These are phyloP conservation scores for Huiozyma naganishii DNA, from an alignment of 805 yeast genomes.

Conservation along the genomic window DNA sequence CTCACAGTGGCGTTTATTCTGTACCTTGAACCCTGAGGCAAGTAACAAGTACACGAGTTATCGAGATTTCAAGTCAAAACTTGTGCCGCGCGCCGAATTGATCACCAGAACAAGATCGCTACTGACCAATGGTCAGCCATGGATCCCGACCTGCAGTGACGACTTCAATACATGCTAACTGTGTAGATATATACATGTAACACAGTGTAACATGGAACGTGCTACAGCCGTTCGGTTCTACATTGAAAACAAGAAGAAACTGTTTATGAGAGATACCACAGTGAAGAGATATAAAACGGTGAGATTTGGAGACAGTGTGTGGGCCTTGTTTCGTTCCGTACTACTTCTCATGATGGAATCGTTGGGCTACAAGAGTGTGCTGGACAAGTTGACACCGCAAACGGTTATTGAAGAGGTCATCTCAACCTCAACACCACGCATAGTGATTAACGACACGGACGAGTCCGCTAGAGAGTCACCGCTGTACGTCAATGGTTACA, in stretches of 20 bases:
- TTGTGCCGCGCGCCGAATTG: constrained; percentile 16
- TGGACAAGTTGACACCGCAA: constrained; percentile 4
- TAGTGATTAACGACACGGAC: constrained; percentile 11
- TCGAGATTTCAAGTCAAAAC: constrained; percentile 22
- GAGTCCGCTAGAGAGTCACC: constrained; percentile 7
- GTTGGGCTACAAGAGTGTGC: not conserved
- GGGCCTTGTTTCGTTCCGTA: not conserved
- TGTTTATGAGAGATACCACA: not conserved
- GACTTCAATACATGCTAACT: constrained; percentile 23
- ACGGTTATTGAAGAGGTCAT: constrained; percentile 1
- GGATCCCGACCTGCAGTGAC: constrained; percentile 38
- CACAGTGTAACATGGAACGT: too few relatives aligned
- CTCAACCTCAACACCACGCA: not conserved
- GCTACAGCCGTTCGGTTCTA: too few relatives aligned
- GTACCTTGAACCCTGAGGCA: not conserved
- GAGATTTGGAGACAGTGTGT: not conserved
- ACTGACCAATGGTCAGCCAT: constrained; percentile 29
- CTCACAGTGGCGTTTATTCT: constrained; percentile 16
- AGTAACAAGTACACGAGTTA: constrained; percentile 19
- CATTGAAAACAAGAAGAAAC: too few relatives aligned
- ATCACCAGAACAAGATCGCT: constrained; percentile 22
- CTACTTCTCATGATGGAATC: too few relatives aligned
- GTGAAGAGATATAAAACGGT: not conserved
- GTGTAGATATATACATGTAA: not conserved
- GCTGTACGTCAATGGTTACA: constrained; percentile 10